Percentiles rank a stretch among this genome's conserved stretches.
phyloP scores from a whole-genome alignment of 441 rosid species.

The Codiaeum variegatum region DNA sequence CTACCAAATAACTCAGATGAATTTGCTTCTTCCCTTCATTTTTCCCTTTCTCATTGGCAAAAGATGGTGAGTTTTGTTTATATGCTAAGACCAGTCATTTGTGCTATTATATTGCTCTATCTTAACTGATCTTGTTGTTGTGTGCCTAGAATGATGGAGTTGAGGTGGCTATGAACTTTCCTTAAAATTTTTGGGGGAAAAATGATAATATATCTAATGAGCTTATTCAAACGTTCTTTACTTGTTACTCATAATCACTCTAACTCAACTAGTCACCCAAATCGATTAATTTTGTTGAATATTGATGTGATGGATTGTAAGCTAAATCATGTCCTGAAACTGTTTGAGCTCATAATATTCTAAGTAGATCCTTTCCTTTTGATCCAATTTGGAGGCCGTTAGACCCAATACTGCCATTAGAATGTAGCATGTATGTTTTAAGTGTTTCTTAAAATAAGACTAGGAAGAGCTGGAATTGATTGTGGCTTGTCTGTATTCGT shows the following conservation, averaged over 20 bases:
- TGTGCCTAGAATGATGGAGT: not conserved
- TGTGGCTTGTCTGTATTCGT: not conserved
- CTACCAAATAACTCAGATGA: constrained; percentile 46
- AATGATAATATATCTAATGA: not conserved
- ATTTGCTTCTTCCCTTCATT: constrained; percentile 54
- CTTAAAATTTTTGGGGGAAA: not conserved
- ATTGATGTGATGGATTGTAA: not conserved
- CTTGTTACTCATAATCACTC: not conserved
- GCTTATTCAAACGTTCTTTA: not conserved
- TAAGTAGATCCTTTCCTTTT: not conserved
- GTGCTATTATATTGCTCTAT: not conserved
- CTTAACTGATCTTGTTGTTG: not conserved
- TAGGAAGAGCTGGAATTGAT: not conserved
- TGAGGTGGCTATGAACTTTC: not conserved
- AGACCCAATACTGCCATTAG: too few species aligned
- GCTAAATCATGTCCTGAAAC: not conserved
- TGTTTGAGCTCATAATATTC: not conserved
- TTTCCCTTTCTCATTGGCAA: constrained; percentile 70
- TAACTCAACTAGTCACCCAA: not conserved
- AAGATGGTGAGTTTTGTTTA: constrained; percentile 36
- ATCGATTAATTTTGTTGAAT: not conserved
- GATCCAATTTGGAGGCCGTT: not conserved
- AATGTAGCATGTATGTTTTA: not conserved
- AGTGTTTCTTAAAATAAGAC: not conserved
- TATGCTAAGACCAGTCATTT: not conserved